These are phyloP conservation scores for Ganoderma lucidum DNA, from an alignment of 1,284 basidiomycete species.

Conservation along the genomic window DNA sequence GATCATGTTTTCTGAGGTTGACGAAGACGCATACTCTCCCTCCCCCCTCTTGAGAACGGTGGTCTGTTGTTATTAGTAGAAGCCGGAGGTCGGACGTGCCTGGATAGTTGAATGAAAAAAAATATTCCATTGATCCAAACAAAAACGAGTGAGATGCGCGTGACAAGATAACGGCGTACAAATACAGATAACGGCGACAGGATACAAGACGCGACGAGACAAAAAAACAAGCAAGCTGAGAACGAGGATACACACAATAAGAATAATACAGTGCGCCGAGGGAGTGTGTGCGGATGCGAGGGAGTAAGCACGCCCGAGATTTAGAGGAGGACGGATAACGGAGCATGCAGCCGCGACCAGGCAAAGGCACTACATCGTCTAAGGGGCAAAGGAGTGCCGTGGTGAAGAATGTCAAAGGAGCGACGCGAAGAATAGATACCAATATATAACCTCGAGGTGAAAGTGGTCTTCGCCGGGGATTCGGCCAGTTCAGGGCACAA, in stretches of 20 bases:
- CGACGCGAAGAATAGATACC: conserved; percentile 5
- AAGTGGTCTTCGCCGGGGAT: background rate
- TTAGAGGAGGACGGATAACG: background rate
- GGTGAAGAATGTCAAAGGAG: background rate
- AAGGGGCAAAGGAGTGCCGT: conserved; percentile 6
- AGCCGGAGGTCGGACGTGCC: background rate
- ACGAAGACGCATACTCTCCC: background rate
- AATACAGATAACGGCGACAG: background rate
- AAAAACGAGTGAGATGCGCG: background rate
- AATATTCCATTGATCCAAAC: background rate
- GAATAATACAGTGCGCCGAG: background rate
- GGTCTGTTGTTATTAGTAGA: background rate
- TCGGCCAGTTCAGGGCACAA: background rate
- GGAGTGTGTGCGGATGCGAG: background rate
- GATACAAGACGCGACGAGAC: background rate
- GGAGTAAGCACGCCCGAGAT: background rate
- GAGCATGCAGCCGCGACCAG: background rate
- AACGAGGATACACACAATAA: background rate
- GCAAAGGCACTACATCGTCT: background rate
- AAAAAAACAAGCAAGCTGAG: background rate
- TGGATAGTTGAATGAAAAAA: background rate
- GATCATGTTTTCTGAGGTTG: background rate
- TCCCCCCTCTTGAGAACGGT: background rate
- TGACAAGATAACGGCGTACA: background rate
- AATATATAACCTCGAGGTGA: conserved; percentile 13